Base-by-base conservation (phyloP, 495 filamentous ascomycete genomes). In the Neurospora discreta region DNA sequence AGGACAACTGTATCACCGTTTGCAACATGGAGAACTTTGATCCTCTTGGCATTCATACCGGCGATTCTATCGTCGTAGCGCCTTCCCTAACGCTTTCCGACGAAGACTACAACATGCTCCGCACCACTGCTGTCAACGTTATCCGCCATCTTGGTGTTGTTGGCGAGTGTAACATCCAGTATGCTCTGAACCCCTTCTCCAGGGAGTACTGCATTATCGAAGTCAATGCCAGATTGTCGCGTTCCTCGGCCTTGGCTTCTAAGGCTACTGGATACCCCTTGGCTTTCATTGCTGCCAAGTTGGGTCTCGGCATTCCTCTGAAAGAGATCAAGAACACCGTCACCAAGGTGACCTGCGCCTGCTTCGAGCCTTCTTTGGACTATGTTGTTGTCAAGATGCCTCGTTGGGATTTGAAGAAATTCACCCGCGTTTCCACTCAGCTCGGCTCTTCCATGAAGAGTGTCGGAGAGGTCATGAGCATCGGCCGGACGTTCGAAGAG, bases 11-110 rank as follows among this genome's bases (percentile, higher is more conserved):
- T 83, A 98, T 99, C 80, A 99, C 95, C 8, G 95, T 99, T 74
- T 99, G 95, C 84, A 99, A 99, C 85, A 99, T 99, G 95, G 95
- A 99, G 83, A 99, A 99, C 81, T 98, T 99, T 75, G 95, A 99
- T 82, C 95, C 95, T 73, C 90, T 99, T 39, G 95, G 95, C 77
- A 98, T 98, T 71, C 95, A 99, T 78, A 99, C 95, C 10, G 95
- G 95, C 80, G 95, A 99, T 82, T 98, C 95, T 36, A 99, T 99
- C 77, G 95, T 99, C 71, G 95, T 99, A 26, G 96, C 95, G 5
- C 95, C 95, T 33, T 97, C 93, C 11, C 95, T 98, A 81, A 99
- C 95, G 0, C 88, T 99, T 39, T 82, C 94, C 11, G 96, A 99
- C 73, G 95, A 97, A 78, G 95, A 99, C 80, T 99, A 99, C 83